Base-by-base conservation (phyloP, 2,329 filamentous ascomycete genomes). In the Calycina herbarum region DNA sequence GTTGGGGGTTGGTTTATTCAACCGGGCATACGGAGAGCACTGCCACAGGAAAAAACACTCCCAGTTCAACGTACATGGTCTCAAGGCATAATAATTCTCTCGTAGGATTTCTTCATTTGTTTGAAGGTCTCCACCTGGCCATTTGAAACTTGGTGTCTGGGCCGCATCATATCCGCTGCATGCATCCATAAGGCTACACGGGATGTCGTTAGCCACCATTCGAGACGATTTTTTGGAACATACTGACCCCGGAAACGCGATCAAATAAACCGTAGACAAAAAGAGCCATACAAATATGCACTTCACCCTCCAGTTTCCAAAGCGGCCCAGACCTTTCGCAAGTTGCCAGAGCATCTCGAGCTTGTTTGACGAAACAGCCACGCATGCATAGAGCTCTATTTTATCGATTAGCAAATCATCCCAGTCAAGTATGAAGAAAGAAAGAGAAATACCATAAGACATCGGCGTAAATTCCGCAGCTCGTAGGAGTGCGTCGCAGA, bases 401-500 rank as follows among this genome's bases (percentile, higher is more conserved):
- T 5, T 17, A 7, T 38, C 17, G 15, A 20, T 45, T 8, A 45
- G 42, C n/a, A 5, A n/a, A 45, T n/a, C n/a, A 7, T 11, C n/a
- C n/a, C 11, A 4, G 1, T 7, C n/a, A 7, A 20, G 11, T 42
- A 45, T 45, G n/a, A n/a, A 20, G 42, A 38, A 11, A 11, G 15
- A n/a, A 45, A n/a, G 8, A 45, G 11, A 45, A 17, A 45, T 7
- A 45, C 42, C 68, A 42, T 57, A 69, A n/a, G 64, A 61, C 5
- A 69, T 24, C 6, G 59, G 61, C 1, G 60, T 64, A 35, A 63
- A 17, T 29, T 69, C 68, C 29, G 64, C 57, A 20, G 42, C 38
- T 15, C 66, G 66, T 17, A 67, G n/a, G 11, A 69, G 24, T 4
- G 65, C 66, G 59, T 68, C 66, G 45, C 35, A 68, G 57, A 68